Evolutionary conservation across 2,329 filamentous ascomycete genomes (phyloP).

Genomic region (Lasiodiplodia sp.): DNA sequence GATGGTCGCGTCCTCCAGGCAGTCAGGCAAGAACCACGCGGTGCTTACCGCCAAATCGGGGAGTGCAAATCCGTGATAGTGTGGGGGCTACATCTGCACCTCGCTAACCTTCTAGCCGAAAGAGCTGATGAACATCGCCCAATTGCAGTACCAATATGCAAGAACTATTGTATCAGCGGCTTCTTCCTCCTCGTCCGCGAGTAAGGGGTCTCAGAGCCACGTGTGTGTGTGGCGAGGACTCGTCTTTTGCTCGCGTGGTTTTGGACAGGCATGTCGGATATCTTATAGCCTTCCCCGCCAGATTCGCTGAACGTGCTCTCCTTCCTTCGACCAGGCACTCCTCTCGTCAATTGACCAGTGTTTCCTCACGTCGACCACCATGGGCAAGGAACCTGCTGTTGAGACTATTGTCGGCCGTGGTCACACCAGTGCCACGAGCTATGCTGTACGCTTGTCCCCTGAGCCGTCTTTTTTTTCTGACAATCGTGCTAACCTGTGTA

Average conservation of each 20-base stretch:
- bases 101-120: not conserved
- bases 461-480: not conserved
- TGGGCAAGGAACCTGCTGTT: not conserved
- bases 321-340: not conserved
- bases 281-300: constrained; percentile 11
- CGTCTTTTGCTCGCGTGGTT: not conserved
- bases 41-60: not conserved
- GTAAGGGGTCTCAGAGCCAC: constrained; percentile 12
- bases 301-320: not conserved
- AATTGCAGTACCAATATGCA: not conserved
- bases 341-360: not conserved
- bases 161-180: not conserved
- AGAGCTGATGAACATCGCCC: not conserved
- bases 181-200: not conserved
- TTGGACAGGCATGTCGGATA: not conserved
- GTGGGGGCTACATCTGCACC: not conserved
- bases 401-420: not conserved
- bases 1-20: not conserved
- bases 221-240: constrained; percentile 13
- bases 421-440: constrained; percentile 12
- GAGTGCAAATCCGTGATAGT: not conserved
- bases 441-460: not conserved
- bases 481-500: not conserved
- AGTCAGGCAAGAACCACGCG: not conserved
- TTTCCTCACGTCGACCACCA: not conserved